Conservation (phyloP, 768 basidiomycete genomes). For the Macrolepiota fuliginosa region DNA sequence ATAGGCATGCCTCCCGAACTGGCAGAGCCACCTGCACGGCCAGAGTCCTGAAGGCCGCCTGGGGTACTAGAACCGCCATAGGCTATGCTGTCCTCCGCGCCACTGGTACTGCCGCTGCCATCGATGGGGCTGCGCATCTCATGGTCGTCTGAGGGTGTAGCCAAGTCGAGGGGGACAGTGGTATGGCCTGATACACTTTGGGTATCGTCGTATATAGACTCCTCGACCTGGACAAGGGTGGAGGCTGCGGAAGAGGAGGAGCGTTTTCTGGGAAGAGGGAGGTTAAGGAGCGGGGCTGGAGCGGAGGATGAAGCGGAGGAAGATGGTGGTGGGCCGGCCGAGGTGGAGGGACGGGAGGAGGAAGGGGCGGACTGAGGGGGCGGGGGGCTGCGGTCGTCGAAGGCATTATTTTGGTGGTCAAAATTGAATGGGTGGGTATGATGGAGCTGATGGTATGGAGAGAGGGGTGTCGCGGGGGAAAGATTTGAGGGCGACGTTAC, state of each 20-base stretch:
- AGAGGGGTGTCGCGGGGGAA: constrained; percentile 48
- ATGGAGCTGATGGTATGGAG: constrained; percentile 39
- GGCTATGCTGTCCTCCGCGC: constrained; percentile 35
- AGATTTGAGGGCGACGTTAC: constrained; percentile 66
- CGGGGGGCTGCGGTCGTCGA: constrained; percentile 26
- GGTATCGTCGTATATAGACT: constrained; percentile 37
- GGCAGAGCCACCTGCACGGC: constrained; percentile 13
- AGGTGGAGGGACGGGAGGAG: constrained; percentile 20
- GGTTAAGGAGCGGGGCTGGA: constrained; percentile 49
- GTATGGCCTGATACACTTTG: constrained; percentile 23
- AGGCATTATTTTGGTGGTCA: constrained; percentile 31
- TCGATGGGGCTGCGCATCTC: constrained; percentile 52
- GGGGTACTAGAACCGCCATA: constrained; percentile 9
- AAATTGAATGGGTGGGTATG: constrained; percentile 50
- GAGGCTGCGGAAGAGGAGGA: constrained; percentile 53
- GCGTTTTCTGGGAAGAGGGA: constrained; percentile 64
- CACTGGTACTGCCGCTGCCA: constrained; percentile 45
- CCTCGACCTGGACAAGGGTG: constrained; percentile 40
- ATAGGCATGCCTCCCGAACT: not conserved
- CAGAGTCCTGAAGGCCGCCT: constrained; percentile 15
- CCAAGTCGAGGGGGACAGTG: constrained; percentile 33
- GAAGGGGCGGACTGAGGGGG: constrained; percentile 19
- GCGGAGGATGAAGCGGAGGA: constrained; percentile 17
- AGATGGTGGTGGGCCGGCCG: constrained; percentile 20
- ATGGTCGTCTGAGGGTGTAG: constrained; percentile 53